Evolutionary conservation across 345 rosid species (phyloP).

Genomic region (Heritiera fomes): DNA sequence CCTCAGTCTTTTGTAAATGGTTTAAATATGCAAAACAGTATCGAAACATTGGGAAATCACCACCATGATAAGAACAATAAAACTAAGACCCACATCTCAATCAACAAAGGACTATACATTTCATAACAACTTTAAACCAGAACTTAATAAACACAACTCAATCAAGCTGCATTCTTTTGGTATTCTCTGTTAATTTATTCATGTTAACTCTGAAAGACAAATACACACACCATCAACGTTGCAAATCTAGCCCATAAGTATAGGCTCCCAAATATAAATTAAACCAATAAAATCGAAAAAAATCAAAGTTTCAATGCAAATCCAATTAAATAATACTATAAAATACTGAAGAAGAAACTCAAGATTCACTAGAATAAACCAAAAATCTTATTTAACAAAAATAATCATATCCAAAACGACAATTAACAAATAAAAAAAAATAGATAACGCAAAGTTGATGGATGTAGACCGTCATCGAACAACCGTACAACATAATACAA

Average conservation of each 20-base stretch:
- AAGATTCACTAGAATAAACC: not conserved
- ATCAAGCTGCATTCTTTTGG: not conserved
- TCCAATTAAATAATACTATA: conserved; percentile 7
- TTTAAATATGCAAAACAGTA: not conserved
- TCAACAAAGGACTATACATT: conserved; percentile 1
- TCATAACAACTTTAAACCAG: conserved; percentile 4
- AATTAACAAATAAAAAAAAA: not conserved
- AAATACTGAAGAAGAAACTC: not conserved
- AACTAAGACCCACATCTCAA: not conserved
- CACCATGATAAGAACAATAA: not conserved
- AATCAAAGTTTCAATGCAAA: not conserved
- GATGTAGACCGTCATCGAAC: not conserved
- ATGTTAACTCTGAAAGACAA: not conserved
- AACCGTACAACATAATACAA: not conserved
- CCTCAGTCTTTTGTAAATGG: not conserved
- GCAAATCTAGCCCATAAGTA: conserved; percentile 4
- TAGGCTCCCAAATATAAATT: not conserved
- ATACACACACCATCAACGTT: not conserved
- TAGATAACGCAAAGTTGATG: not conserved
- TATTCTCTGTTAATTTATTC: not conserved
- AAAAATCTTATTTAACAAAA: not conserved
- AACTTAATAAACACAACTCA: not conserved
- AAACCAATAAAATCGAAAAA: not conserved
- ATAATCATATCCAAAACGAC: not conserved
- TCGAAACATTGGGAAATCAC: not conserved